These are phyloP conservation scores for Ilex aquifolium DNA, from an alignment of 257 asterid genomes.

Conservation along the genomic window DNA sequence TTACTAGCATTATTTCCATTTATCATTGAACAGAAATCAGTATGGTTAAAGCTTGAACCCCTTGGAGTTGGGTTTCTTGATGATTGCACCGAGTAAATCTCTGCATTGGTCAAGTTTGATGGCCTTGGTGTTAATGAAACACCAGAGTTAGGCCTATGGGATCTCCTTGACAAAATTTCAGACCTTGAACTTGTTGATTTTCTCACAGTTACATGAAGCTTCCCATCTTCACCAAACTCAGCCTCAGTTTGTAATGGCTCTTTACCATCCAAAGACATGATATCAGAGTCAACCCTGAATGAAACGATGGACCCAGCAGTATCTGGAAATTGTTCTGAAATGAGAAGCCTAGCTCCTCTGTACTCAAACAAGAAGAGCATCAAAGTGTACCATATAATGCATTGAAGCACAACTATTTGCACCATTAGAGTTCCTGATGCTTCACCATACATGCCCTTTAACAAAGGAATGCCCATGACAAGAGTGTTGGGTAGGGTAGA, in stretches of 20 bases:
- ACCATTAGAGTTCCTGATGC: conserved; percentile 45
- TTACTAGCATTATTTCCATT: conserved; percentile 29
- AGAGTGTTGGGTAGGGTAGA: conserved; percentile 44
- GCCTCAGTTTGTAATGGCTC: conserved; percentile 45
- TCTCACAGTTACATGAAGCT: conserved; percentile 44
- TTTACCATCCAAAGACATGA: conserved; percentile 43
- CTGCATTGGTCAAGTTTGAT: conserved; percentile 44
- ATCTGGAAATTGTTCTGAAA: conserved; percentile 46
- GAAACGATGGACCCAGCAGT: conserved; percentile 40
- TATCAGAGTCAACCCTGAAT: conserved; percentile 42
- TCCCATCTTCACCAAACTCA: conserved; percentile 47
- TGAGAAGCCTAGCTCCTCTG: conserved; percentile 43
- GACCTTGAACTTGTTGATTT: conserved; percentile 46
- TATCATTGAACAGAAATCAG: conserved; percentile 43
- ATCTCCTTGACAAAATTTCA: conserved; percentile 38
- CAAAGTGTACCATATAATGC: conserved; percentile 49
- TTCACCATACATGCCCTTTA: conserved; percentile 47
- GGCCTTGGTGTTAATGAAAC: conserved; percentile 44
- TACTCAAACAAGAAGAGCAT: conserved; percentile 46
- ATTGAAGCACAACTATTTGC: conserved; percentile 44
- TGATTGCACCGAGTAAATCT: conserved; percentile 44
- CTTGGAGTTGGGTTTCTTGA: conserved; percentile 53
- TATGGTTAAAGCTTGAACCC: conserved; percentile 42
- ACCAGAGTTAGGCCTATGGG: conserved; percentile 33
- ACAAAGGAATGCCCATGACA: conserved; percentile 48